Base-by-base conservation (phyloP, 768 basidiomycete genomes). In the Imleria badia region DNA sequence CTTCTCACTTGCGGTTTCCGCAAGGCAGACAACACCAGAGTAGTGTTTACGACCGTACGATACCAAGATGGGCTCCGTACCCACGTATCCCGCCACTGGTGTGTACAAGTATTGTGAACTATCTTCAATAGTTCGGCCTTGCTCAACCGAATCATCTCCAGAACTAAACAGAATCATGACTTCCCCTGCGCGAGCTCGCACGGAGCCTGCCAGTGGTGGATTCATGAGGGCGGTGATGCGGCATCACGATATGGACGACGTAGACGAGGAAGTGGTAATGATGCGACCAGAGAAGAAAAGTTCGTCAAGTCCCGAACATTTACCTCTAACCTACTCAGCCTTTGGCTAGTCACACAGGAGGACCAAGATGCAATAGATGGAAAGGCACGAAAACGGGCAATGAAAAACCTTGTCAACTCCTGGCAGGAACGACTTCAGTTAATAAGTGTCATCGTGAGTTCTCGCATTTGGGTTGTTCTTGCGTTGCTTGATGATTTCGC, bases 401-500 rank as follows among this genome's bases (percentile, higher is more conserved):
- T 78, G 71, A 75, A 67, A 45, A 78, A 81, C 39, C 73, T 84
- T 3, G 74, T 82, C n/a, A 76, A 78, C 59, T 80, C 81, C 5
- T 85, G 84, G 84, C 78, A 81, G 74, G 83, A 85, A 54, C 73
- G 83, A 39, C 73, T 85, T 40, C 81, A 84, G 67, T 70, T 85
- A 12, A 83, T 85, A 65, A 79, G 75, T 36, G 76, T 85, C 33
- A 82, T 84, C 47, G 83, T 82, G 43, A 61, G 81, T 71, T 26
- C 29, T 51, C n/a, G 1, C 14, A 19, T 23, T n/a, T 20, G 11
- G 29, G 14, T 19, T 30, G 6, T 23, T 42, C 34, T 46, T 35
- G 26, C 39, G 11, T 29, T 30, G 26, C 52, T 31, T 51, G 29
- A 58, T 13, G 6, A 6, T 38, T 17, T 48, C 14, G n/a, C 8